Evolutionary conservation across 805 yeast species (phyloP).

Genomic region (Metschnikowia continentalis): DNA sequence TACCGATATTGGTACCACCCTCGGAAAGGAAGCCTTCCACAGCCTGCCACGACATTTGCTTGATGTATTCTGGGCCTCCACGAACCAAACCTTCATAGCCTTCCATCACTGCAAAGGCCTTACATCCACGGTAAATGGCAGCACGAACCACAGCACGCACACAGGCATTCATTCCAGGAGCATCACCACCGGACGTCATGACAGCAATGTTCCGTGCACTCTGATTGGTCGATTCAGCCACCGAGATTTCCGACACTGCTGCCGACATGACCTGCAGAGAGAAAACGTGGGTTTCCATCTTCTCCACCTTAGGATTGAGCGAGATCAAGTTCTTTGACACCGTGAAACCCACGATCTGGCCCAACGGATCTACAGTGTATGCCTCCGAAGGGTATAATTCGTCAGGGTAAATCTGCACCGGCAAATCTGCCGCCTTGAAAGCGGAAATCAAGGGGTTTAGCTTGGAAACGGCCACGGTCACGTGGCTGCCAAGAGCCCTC

Average conservation of each 20-base stretch:
- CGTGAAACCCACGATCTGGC: constrained; percentile 77
- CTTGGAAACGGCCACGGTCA: constrained; percentile 45
- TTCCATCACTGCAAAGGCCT: constrained; percentile 64
- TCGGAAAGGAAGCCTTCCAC: constrained; percentile 66
- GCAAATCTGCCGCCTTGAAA: constrained; percentile 27
- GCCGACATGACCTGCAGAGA: constrained; percentile 9
- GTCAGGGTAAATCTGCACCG: constrained; percentile 63
- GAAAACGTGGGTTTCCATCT: constrained; percentile 15
- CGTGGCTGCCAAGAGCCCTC: constrained; percentile 43
- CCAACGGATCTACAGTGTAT: constrained; percentile 79
- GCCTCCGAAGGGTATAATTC: constrained; percentile 67
- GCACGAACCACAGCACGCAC: constrained; percentile 71
- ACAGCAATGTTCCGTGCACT: constrained; percentile 53
- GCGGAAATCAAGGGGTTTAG: constrained; percentile 34
- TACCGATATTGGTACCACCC: constrained; percentile 79
- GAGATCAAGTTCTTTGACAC: constrained; percentile 54
- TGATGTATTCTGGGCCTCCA: constrained; percentile 54
- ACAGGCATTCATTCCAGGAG: constrained; percentile 78
- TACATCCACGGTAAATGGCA: constrained; percentile 61
- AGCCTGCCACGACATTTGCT: constrained; percentile 66
- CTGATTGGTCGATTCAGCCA: neutral
- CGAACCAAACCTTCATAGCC: constrained; percentile 71
- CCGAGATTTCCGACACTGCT: constrained; percentile 9
- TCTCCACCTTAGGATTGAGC: constrained; percentile 40
- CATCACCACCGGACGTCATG: constrained; percentile 81